These are phyloP conservation scores for Lanmaoa pseudosensibilis DNA, from an alignment of 768 basidiomycete genomes.

Conservation along the genomic window DNA sequence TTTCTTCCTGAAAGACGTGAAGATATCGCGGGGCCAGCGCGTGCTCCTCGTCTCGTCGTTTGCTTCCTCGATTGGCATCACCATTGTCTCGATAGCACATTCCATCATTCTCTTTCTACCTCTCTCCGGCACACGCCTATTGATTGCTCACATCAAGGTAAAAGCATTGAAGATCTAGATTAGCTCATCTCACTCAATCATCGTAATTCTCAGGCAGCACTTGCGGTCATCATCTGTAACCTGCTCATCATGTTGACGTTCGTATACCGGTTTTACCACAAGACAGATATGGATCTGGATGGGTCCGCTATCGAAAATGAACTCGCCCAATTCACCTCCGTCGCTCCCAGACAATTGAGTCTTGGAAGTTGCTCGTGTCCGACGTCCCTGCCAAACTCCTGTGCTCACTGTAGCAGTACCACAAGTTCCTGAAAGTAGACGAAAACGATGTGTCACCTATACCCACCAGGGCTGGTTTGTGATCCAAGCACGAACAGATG, in stretches of 20 bases:
- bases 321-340: slow-evolving; percentile 14
- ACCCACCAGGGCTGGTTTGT: slow-evolving; percentile 1
- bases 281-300: not conserved
- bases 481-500: not conserved
- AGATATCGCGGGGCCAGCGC: slow-evolving; percentile 11
- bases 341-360: slow-evolving; percentile 6
- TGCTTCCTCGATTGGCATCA: slow-evolving; percentile 23
- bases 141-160: slow-evolving; percentile 24
- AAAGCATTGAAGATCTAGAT: not conserved
- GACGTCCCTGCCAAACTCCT: not conserved
- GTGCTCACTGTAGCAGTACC: not conserved
- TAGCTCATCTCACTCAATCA: not conserved
- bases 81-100: slow-evolving; percentile 14
- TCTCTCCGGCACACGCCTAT: not conserved
- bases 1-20: slow-evolving; percentile 14
- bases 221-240: slow-evolving; percentile 22
- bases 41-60: slow-evolving; percentile 23
- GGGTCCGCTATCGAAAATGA: not conserved
- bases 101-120: slow-evolving; percentile 11
- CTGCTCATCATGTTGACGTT: slow-evolving; percentile 22
- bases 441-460: not conserved
- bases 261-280: slow-evolving; percentile 11
- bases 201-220: slow-evolving; percentile 13
- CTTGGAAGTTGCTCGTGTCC: not conserved
- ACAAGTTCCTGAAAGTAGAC: not conserved